Evolutionary conservation across 495 filamentous ascomycete genomes (phyloP), one percentile per base, ranked within the genome.

Genomic region (Penicillium steckii): DNA sequence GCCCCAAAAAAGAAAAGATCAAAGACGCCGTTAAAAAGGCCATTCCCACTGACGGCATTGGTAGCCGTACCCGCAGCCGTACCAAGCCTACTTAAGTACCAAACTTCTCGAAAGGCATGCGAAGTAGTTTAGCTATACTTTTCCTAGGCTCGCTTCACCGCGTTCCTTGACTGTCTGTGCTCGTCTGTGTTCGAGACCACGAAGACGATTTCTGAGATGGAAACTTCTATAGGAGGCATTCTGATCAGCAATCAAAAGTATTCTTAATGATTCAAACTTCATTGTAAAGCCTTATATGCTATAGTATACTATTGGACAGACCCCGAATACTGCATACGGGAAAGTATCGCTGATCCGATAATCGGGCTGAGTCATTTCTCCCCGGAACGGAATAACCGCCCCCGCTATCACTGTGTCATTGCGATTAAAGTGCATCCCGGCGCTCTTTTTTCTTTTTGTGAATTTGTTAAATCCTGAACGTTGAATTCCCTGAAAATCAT

Each of bases 31-130:
- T 63, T 40, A 68, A 67, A 44, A 69, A 67, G 56, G 52, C 52
- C 19, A 57, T 69, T 18, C 55, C 69, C 9, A 61, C 55, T 13
- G 70, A 69, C 61, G 66, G 70, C 9, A 65, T 69, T 52, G 70
- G 72, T 25, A 72, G 66, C 44, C 63, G 70, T n/a, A 75, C 72
- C 37, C 70, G 72, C 37, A 74, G 69, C 56, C 69, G 70, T 17
- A 72, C 70, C 46, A 72, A 75, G 56, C 56, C 46, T 40, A 38
- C 61, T 33, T 66, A 51, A 33, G 43, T n/a, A 12, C n/a, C n/a
- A 15, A 17, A 6, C 15, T 32, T 27, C 18, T 33, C 12, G 26
- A 4, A 27, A 27, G 26, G 5, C 10, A 5, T 19, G 7, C 3
- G 33, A 37, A 17, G 33, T 37, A n/a, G n/a, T 37, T 32, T 37